Evolutionary conservation across 371 early-diverging fungal genomes (phyloP).

Genomic region (Circinella minor): DNA sequence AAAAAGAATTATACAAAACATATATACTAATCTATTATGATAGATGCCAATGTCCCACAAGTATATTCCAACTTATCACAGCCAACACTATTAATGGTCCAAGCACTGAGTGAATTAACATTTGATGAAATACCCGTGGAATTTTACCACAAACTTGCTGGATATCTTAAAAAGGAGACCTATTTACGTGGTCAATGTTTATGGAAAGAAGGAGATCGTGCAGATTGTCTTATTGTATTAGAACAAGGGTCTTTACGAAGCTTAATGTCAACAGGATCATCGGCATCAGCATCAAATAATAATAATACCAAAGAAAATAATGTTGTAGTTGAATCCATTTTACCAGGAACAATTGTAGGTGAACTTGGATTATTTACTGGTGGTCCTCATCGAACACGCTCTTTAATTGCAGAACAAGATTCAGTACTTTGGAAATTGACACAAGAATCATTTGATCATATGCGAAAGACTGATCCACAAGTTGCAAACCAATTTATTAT

Average conservation of each 20-base stretch:
- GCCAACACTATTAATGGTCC: conserved; percentile 66
- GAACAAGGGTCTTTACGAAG: conserved; percentile 79
- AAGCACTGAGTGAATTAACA: conserved; percentile 67
- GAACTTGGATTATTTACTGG: conserved; percentile 72
- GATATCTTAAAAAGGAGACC: conserved; percentile 64
- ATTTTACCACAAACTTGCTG: conserved; percentile 62
- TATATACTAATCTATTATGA: not conserved
- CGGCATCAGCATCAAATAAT: too few species aligned
- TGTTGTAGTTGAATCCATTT: conserved; percentile 65
- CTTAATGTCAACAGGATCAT: conserved; percentile 42
- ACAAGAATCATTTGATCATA: conserved; percentile 57
- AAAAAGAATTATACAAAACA: not conserved
- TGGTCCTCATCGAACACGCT: conserved; percentile 57
- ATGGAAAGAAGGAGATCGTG: conserved; percentile 70
- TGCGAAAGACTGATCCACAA: conserved; percentile 54
- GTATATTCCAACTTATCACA: conserved; percentile 36
- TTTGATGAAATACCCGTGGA: conserved; percentile 43
- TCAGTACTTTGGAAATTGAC: conserved; percentile 72
- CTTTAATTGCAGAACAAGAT: conserved; percentile 66
- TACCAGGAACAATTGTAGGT: conserved; percentile 82
- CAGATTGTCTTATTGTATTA: conserved; percentile 73
- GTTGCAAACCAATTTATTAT: conserved; percentile 59
- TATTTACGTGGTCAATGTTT: conserved; percentile 56
- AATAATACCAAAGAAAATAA: conserved; percentile 34
- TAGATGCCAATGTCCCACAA: conserved; percentile 4